phyloP scores from a whole-genome alignment of 2,329 filamentous ascomycete species.

The Fusarium fujikuroi region DNA sequence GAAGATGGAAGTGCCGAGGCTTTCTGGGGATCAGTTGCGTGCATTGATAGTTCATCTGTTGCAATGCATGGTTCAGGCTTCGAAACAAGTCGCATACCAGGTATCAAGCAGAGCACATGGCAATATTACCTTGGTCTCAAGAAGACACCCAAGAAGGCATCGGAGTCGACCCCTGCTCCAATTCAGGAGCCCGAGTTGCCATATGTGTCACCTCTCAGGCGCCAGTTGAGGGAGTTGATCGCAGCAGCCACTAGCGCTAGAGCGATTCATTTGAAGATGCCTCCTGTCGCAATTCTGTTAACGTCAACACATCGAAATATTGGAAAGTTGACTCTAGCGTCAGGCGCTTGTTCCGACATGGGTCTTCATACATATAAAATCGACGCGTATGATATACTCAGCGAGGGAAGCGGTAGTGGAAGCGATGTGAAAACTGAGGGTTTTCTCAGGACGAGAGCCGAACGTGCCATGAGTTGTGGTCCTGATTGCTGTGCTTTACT shows the following conservation, averaged over 20 bases:
- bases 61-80: slow-evolving; percentile 93
- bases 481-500: slow-evolving; percentile 83
- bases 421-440: slow-evolving; percentile 95
- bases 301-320: slow-evolving; percentile 94
- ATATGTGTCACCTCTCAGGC: slow-evolving; percentile 69
- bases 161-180: slow-evolving; percentile 53
- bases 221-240: slow-evolving; percentile 84
- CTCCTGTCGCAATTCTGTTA: slow-evolving; percentile 86
- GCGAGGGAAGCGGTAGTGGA: slow-evolving; percentile 83
- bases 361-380: slow-evolving; percentile 90
- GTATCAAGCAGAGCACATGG: slow-evolving; percentile 81
- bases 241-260: slow-evolving; percentile 88
- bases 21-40: slow-evolving; percentile 86
- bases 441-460: slow-evolving; percentile 85
- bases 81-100: slow-evolving; percentile 82
- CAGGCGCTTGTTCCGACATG: slow-evolving; percentile 83
- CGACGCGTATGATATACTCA: slow-evolving; percentile 92
- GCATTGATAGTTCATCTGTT: slow-evolving; percentile 86
- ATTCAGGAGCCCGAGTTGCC: slow-evolving; percentile 58
- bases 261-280: slow-evolving; percentile 87
- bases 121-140: slow-evolving; percentile 88
- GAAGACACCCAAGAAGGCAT: slow-evolving; percentile 64
- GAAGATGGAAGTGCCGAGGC: slow-evolving; percentile 72
- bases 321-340: slow-evolving; percentile 85
- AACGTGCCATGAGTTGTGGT: slow-evolving; percentile 89